phyloP scores from a whole-genome alignment of 345 rosid species.

The Citrus hindsii region DNA sequence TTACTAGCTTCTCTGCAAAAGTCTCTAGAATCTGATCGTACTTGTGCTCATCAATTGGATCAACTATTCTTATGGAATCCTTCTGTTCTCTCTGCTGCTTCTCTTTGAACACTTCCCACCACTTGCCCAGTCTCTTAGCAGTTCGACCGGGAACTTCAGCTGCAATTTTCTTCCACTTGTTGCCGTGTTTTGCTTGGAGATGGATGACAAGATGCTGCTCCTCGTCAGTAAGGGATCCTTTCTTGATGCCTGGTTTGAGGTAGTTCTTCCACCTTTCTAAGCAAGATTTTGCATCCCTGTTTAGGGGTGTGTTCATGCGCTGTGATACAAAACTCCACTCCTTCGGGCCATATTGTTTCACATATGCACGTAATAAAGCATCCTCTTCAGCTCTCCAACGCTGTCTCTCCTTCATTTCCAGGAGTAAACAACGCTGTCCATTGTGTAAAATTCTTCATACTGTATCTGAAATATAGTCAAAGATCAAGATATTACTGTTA shows the following conservation, averaged over 20 bases:
- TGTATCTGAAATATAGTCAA: conserved; percentile 29
- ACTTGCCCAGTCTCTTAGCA: conserved; percentile 91
- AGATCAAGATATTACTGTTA: not conserved
- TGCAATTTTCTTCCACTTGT: conserved; percentile 99
- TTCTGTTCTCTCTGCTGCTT: conserved; percentile 91
- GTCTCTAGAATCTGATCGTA: conserved; percentile 89
- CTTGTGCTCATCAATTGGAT: conserved; percentile 82
- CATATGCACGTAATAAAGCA: conserved; percentile 77
- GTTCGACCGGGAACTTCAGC: conserved; percentile 96
- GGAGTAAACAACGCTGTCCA: conserved; percentile 56
- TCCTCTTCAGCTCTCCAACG: conserved; percentile 99
- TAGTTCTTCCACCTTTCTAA: conserved; percentile 96
- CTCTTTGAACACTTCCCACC: conserved; percentile 99
- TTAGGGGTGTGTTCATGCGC: conserved; percentile 78
- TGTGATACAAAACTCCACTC: conserved; percentile 96
- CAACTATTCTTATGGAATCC: conserved; percentile 57
- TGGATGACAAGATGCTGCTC: conserved; percentile 89
- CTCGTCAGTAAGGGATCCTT: conserved; percentile 87
- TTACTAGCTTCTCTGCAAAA: conserved; percentile 91
- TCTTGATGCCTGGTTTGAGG: conserved; percentile 97
- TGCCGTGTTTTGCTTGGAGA: conserved; percentile 93
- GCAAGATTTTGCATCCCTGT: conserved; percentile 95
- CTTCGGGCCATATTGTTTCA: conserved; percentile 89
- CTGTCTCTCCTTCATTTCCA: conserved; percentile 99
- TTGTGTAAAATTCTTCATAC: conserved; percentile 52